phyloP scores from a whole-genome alignment of 192 early-diverging fungal species.

The Coemansia guatemalensis region DNA sequence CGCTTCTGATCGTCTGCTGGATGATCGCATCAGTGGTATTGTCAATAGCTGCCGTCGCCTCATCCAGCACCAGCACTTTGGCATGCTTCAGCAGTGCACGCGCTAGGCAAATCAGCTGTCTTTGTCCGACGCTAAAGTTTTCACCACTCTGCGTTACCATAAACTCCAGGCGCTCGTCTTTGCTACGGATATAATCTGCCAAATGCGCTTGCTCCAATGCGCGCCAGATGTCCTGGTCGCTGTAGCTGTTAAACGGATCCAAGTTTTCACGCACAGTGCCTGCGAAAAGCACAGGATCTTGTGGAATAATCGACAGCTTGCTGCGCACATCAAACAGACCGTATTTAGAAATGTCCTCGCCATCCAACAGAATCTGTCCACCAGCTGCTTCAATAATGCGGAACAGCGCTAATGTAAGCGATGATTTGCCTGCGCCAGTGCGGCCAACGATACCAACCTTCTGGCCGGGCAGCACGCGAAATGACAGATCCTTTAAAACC shows the following conservation, averaged over 20 bases:
- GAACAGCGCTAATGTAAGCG: conserved; percentile 72
- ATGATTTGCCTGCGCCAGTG: conserved; percentile 79
- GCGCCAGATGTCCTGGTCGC: conserved; percentile 64
- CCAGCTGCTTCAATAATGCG: conserved; percentile 61
- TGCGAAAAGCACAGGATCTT: conserved; percentile 73
- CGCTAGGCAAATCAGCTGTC: conserved; percentile 82
- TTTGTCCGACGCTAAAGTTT: conserved; percentile 80
- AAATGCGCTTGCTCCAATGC: conserved; percentile 63
- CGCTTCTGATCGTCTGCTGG: conserved; percentile 61
- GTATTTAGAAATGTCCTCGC: conserved; percentile 65
- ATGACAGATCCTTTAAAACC: conserved; percentile 45
- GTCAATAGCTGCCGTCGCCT: conserved; percentile 58
- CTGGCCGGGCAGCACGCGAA: conserved; percentile 40
- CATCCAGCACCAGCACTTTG: conserved; percentile 68
- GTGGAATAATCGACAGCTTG: conserved; percentile 75
- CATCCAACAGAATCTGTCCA: conserved; percentile 74
- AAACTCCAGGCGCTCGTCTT: conserved; percentile 34
- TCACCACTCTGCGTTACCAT: conserved; percentile 55
- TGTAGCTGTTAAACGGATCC: conserved; percentile 72
- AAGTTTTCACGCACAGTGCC: conserved; percentile 78
- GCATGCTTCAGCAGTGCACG: conserved; percentile 72
- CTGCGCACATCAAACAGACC: conserved; percentile 73
- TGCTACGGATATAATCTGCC: conserved; percentile 21
- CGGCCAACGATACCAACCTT: conserved; percentile 72
- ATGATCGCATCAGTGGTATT: conserved; percentile 57